Conservation (phyloP, 192 early-diverging fungal species). For the Umbelopsis sp. region DNA sequence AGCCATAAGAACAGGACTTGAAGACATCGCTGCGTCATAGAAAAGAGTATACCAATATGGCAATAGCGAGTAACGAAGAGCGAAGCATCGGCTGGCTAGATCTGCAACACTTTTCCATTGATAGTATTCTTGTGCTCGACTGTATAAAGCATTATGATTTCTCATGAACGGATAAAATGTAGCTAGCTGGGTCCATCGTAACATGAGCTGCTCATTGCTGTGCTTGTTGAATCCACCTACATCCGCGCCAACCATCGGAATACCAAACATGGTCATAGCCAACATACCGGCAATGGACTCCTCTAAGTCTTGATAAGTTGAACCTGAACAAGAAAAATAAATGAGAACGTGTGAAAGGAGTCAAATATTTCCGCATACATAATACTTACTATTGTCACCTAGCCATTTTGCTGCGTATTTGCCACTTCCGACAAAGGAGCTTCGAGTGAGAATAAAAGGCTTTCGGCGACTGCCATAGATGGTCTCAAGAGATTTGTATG, state of each 20-base stretch:
- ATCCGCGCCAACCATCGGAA: slow-evolving; percentile 57
- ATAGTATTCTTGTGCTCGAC: slow-evolving; percentile 54
- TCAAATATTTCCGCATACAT: background rate
- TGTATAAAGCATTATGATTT: slow-evolving; percentile 12
- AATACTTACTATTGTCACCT: background rate
- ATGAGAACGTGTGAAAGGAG: slow-evolving; percentile 12
- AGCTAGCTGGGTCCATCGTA: slow-evolving; percentile 52
- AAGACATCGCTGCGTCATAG: slow-evolving; percentile 34
- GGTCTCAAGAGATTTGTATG: slow-evolving; percentile 35
- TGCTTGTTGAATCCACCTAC: slow-evolving; percentile 51
- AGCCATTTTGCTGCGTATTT: slow-evolving; percentile 12
- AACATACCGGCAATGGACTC: slow-evolving; percentile 50
- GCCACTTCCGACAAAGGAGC: slow-evolving; percentile 65
- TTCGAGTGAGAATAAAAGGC: slow-evolving; percentile 61
- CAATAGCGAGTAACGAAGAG: slow-evolving; percentile 55
- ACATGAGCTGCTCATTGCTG: slow-evolving; percentile 49
- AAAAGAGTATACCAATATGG: slow-evolving; percentile 57
- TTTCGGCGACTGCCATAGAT: slow-evolving; percentile 27
- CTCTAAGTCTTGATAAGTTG: slow-evolving; percentile 41
- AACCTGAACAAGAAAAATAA: slow-evolving; percentile 31
- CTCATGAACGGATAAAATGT: slow-evolving; percentile 43
- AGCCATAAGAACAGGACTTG: background rate
- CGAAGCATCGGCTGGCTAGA: slow-evolving; percentile 45
- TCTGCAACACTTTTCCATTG: slow-evolving; percentile 53
- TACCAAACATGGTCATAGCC: slow-evolving; percentile 56